Evolutionary conservation across 2,329 filamentous ascomycete genomes (phyloP), one percentile per base, ranked within the genome.

Genomic region (Chaetomium globosum): DNA sequence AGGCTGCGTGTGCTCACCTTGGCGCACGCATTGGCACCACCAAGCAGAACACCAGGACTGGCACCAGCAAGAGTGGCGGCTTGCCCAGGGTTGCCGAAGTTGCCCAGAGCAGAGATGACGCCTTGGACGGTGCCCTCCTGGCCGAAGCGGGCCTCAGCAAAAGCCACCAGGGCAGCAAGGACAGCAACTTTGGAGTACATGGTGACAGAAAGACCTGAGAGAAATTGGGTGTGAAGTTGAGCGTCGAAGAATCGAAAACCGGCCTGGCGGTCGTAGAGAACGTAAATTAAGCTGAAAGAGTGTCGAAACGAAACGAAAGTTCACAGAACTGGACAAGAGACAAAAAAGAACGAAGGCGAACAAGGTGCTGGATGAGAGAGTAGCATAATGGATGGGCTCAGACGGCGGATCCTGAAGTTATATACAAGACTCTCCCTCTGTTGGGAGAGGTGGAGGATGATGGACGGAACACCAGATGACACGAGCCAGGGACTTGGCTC

Each of bases 31-130:
- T 88, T 86, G 67, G 88, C 85, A 58, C 80, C 87, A 28, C 82
- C 88, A 21, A 91, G 81, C 16, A 91, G 82, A 65, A 87, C 83
- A 48, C 83, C 80, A 58, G 89, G 85, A 53, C 87, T 83, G 21
- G 78, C 78, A 63, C 88, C 88, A 56, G 86, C 84, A 67, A 91
- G 83, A 56, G 87, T 90, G 53, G 81, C 82, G 58, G 88, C 87
- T 70, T 82, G 80, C 51, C 88, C 88, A 2, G 87, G 79, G 51
- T 78, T 76, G 63, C 87, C 87, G 65, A 84, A 82, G 71, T 80
- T 78, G 65, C 79, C 75, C 30, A 89, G 81, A 28, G 80, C 80
- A 55, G 76, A 74, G 69, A 89, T 83, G 65, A 81, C 82, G 26
- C 77, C 71, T 59, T 87, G 85, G 55, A 86, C 83, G 43, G 79